Conservation (phyloP, 441 rosid genomes). For the Raphanus hybrid region DNA sequence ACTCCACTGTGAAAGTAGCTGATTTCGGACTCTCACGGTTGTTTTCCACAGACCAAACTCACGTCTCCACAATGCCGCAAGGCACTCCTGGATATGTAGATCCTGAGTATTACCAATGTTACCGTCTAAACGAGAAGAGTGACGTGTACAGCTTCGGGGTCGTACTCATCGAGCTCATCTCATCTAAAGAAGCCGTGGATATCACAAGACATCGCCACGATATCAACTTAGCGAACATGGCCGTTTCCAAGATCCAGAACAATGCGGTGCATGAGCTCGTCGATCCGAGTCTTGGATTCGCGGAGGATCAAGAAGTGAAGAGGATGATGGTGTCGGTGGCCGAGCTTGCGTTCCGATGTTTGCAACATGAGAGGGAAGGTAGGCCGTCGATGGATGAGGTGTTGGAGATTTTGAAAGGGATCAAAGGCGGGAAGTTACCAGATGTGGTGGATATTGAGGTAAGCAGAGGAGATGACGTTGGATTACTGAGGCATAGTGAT, state of each 20-base stretch:
- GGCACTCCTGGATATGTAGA: slow-evolving; percentile 86
- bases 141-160: slow-evolving; percentile 82
- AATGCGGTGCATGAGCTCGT: slow-evolving; percentile 57
- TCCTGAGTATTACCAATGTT: slow-evolving; percentile 71
- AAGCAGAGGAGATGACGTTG: slow-evolving; percentile 48
- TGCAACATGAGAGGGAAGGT: slow-evolving; percentile 68
- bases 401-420: slow-evolving; percentile 46
- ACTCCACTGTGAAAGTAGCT: slow-evolving; percentile 63
- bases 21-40: slow-evolving; percentile 73
- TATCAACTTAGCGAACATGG: slow-evolving; percentile 68
- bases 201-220: slow-evolving; percentile 57
- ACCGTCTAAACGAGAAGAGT: slow-evolving; percentile 64
- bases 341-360: slow-evolving; percentile 61
- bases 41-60: slow-evolving; percentile 61
- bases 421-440: slow-evolving; percentile 43
- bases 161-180: slow-evolving; percentile 60
- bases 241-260: slow-evolving; percentile 57
- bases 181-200: slow-evolving; percentile 65
- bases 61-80: slow-evolving; percentile 74
- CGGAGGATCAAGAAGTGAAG: slow-evolving; percentile 46
- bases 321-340: slow-evolving; percentile 56
- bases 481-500: slow-evolving; percentile 32
- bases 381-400: slow-evolving; percentile 71
- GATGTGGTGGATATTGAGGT: slow-evolving; percentile 51
- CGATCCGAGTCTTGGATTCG: slow-evolving; percentile 62